A percentile compares a stretch with the other conserved stretches of the same genome.
Conservation (phyloP, 1,139 yeast genomes). For the Geotrichum klebahnii region DNA sequence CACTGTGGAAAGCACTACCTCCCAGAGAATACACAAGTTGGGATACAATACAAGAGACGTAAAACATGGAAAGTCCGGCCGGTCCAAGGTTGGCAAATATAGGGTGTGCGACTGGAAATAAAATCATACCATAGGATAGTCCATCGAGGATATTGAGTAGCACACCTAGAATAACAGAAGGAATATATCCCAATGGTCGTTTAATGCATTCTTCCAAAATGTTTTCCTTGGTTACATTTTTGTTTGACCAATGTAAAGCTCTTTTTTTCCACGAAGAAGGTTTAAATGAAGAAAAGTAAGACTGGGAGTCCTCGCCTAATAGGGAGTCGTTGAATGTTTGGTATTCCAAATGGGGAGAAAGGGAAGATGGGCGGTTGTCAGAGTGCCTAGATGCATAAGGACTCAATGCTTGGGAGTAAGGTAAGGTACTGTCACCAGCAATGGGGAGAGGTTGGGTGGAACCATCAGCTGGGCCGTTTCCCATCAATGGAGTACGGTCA, state of each 20-base stretch:
- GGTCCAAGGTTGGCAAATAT: slow-evolving; percentile 76
- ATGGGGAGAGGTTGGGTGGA: not conserved
- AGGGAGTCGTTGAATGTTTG: slow-evolving; percentile 17
- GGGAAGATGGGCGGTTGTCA: not conserved
- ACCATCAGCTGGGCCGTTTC: too few relatives aligned
- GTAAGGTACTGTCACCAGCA: not conserved
- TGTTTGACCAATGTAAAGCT: slow-evolving; percentile 15
- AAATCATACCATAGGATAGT: slow-evolving; percentile 92
- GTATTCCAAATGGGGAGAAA: slow-evolving; percentile 17
- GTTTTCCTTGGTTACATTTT: slow-evolving; percentile 17
- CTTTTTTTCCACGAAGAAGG: slow-evolving; percentile 20
- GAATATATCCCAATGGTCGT: slow-evolving; percentile 49
- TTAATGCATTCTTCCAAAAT: slow-evolving; percentile 22
- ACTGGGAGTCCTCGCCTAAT: slow-evolving; percentile 3
- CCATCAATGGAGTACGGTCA: too few relatives aligned
- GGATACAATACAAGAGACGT: slow-evolving; percentile 80
- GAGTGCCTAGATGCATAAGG: not conserved
- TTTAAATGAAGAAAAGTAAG: slow-evolving; percentile 16
- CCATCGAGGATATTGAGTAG: slow-evolving; percentile 87
- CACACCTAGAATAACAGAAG: slow-evolving; percentile 81
- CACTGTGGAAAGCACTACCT: slow-evolving; percentile 82
- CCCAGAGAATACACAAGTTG: slow-evolving; percentile 87
- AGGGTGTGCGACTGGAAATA: slow-evolving; percentile 84
- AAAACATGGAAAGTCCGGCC: slow-evolving; percentile 89
- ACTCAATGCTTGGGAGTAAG: not conserved